Percentiles rank a stretch among this genome's conserved stretches.
Evolutionary conservation across 2,329 filamentous ascomycete genomes (phyloP).

Genomic region (Calonectria pseudoturangicola): DNA sequence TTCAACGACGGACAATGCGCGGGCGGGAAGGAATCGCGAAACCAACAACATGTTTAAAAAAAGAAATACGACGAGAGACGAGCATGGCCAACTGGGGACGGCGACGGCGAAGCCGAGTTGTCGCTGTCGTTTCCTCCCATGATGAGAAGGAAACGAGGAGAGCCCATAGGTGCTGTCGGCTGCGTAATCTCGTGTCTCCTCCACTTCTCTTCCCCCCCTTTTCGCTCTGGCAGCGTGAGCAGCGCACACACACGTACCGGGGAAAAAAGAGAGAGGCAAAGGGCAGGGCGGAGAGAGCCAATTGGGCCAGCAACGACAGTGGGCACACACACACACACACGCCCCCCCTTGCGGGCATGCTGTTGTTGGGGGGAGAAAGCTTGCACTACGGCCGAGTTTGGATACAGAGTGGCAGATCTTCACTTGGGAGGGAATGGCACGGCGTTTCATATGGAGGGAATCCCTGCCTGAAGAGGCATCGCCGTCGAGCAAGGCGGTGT

Average conservation of each 20-base stretch:
- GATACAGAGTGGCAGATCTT: constrained; percentile 49
- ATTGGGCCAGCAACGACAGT: constrained; percentile 17
- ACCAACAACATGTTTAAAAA: not conserved
- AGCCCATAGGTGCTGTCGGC: constrained; percentile 6
- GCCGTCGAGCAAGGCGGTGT: constrained; percentile 50
- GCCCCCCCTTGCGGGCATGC: constrained; percentile 21
- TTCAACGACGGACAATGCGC: not conserved
- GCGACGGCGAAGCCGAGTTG: constrained; percentile 1
- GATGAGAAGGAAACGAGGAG: not conserved
- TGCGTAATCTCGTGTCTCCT: constrained; percentile 7
- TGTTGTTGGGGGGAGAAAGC: constrained; percentile 11
- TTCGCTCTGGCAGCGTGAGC: constrained; percentile 9
- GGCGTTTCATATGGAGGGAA: constrained; percentile 60
- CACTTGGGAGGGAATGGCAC: constrained; percentile 51
- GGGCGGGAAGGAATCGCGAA: too few species aligned
- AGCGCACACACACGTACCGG: not conserved
- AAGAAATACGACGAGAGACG: not conserved
- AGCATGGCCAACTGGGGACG: not conserved
- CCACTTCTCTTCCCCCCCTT: constrained; percentile 1
- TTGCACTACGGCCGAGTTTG: constrained; percentile 38
- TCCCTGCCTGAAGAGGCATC: constrained; percentile 56
- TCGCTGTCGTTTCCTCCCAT: not conserved
- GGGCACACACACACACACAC: not conserved
- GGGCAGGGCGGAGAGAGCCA: not conserved
- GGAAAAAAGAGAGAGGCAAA: not conserved